These are phyloP conservation scores for Clarireedia homoeocarpa DNA, from an alignment of 2,329 filamentous ascomycete species.

Conservation along the genomic window DNA sequence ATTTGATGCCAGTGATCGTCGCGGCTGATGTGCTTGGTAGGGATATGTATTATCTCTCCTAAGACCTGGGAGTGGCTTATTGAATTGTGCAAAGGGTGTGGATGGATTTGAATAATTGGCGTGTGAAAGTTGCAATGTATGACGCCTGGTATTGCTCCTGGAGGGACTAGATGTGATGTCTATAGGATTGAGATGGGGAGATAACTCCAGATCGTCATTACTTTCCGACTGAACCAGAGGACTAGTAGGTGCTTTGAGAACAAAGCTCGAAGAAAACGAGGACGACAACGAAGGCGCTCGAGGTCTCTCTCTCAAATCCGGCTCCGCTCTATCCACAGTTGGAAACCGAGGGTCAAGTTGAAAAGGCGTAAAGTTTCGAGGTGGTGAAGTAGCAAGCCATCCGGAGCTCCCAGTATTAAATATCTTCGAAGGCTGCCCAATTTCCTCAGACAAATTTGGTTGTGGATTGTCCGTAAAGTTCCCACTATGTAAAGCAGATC, in stretches of 20 bases:
- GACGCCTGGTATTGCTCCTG: constrained; percentile 46
- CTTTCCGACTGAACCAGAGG: constrained; percentile 84
- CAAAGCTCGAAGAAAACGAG: constrained; percentile 70
- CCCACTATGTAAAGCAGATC: constrained; percentile 65
- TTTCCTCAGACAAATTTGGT: constrained; percentile 5
- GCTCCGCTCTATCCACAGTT: constrained; percentile 14
- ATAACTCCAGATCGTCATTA: constrained; percentile 67
- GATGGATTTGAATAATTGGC: constrained; percentile 37
- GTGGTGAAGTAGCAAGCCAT: constrained; percentile 51
- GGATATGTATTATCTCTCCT: constrained; percentile 58
- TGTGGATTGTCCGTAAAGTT: constrained; percentile 46
- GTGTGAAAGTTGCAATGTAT: constrained; percentile 63
- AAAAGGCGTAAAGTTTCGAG: constrained; percentile 43
- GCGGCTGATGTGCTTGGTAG: constrained; percentile 72
- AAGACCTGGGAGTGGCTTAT: constrained; percentile 36
- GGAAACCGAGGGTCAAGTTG: constrained; percentile 32
- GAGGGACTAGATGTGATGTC: constrained; percentile 35
- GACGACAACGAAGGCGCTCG: constrained; percentile 55
- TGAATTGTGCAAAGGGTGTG: constrained; percentile 34
- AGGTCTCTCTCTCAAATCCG: constrained; percentile 13
- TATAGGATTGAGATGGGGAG: constrained; percentile 43
- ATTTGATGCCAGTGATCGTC: constrained; percentile 62
- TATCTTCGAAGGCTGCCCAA: constrained; percentile 7
- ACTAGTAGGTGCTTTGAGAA: constrained; percentile 83
- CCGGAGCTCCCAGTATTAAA: constrained; percentile 19